Percentiles rank a stretch among this genome's conserved stretches.
Evolutionary conservation across 1,139 yeast species (phyloP).

Genomic region (Pichia sp.): DNA sequence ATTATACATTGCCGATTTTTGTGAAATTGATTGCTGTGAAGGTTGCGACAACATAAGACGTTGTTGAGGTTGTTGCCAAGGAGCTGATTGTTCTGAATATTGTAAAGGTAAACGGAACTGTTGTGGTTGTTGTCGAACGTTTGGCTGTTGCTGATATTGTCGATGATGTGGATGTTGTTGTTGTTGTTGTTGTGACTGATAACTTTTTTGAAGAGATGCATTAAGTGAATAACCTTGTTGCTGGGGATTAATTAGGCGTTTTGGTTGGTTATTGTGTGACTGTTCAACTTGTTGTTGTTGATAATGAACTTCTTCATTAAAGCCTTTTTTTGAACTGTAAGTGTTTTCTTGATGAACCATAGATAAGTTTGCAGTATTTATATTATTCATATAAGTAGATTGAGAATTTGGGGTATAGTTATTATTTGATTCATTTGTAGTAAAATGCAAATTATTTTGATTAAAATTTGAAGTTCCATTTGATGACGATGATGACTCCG

Average conservation of each 20-base stretch:
- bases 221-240: background rate
- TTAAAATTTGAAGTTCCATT: background rate
- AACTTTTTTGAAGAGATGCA: background rate
- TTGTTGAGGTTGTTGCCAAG: background rate
- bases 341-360: background rate
- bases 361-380: background rate
- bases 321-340: background rate
- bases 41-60: background rate
- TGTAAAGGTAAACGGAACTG: background rate
- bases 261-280: background rate
- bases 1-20: background rate
- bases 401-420: background rate
- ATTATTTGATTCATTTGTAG: background rate
- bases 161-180: background rate
- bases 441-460: background rate
- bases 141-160: background rate
- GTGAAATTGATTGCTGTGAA: background rate
- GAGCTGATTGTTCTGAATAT: background rate
- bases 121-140: background rate
- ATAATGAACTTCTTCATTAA: background rate
- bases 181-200: constrained; percentile 2
- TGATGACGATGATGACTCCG: background rate
- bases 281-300: background rate
- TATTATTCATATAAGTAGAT: background rate
- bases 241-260: background rate